Evolutionary conservation across 73 alveolate genomes (phyloP), one percentile per base, ranked within the genome.

Genomic region (Symbiodinium pilosum): DNA sequence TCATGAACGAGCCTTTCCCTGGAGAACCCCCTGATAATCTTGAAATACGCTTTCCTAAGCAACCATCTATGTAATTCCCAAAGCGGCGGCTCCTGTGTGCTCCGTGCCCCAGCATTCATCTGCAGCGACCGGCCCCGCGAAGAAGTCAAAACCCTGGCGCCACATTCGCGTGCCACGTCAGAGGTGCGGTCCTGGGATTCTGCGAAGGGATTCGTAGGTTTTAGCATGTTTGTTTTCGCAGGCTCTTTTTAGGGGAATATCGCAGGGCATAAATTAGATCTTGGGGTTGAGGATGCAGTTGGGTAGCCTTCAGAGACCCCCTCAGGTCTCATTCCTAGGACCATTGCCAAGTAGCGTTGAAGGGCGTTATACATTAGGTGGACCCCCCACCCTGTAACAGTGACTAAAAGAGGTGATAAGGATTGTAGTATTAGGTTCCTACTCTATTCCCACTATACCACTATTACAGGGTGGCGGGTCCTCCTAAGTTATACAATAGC

Each of bases 181-280:
- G 51, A 20, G 42, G 97, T 91, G 40, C 97, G 97, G 56, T 91
- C 97, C 97, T 91, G n/a, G n/a, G n/a, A n/a, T n/a, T n/a, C n/a
- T n/a, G n/a, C n/a, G n/a, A n/a, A n/a, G n/a, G n/a, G n/a, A n/a
- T n/a, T n/a, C n/a, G n/a, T n/a, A 32, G 73, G 73, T 56, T 56
- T 16, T 26, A 32, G 73, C 5, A 51, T 51, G 68, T 24, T 24
- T 47, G 68, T 16, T 2, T 16, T 24, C 68, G 68, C 21, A 16
- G 68, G 68, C 7, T 16, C 64, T 7, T 24, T 16, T 51, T 24
- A 51, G 68, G 68, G 8, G 68, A 51, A 24, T 24, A 16, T 16
- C 68, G 12, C 68, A 1, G 68, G 68, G 12, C 68, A 24, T 54
- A 30, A 54, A 54, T 2, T 26, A 54, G 30, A 54, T 16, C 73